Evolutionary conservation across 495 filamentous ascomycete genomes (phyloP).

Genomic region (Evansstolkia leycettana): DNA sequence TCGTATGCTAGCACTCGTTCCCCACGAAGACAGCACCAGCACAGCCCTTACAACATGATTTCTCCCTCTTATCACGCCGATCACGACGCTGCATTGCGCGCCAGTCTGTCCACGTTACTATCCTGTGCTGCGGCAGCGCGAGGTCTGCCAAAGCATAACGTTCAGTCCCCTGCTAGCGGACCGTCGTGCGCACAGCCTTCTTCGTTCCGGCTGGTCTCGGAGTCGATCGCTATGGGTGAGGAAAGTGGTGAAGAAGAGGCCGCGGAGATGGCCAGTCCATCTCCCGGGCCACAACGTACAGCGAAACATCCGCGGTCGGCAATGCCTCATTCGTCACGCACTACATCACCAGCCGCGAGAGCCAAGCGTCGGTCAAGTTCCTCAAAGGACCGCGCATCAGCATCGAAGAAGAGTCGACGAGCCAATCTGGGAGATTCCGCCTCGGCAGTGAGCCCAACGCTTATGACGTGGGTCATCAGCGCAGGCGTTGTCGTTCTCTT

Average conservation of each 20-base stretch:
- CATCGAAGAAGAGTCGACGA: slow-evolving; percentile 43
- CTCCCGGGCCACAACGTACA: slow-evolving; percentile 10
- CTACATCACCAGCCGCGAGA: slow-evolving; percentile 16
- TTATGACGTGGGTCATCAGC: slow-evolving; percentile 84
- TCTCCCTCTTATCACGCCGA: slow-evolving; percentile 71
- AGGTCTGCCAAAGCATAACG: slow-evolving; percentile 55
- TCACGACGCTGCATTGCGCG: slow-evolving; percentile 85
- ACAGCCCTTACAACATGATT: slow-evolving; percentile 48
- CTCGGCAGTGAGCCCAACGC: slow-evolving; percentile 41
- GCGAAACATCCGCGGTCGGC: slow-evolving; percentile 11
- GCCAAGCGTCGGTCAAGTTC: slow-evolving; percentile 38
- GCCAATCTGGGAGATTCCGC: slow-evolving; percentile 17
- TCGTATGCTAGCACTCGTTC: slow-evolving; percentile 21
- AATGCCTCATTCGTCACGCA: slow-evolving; percentile 5
- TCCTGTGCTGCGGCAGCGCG: slow-evolving; percentile 84
- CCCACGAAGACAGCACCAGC: slow-evolving; percentile 22
- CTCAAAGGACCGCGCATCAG: slow-evolving; percentile 38
- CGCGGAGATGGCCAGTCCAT: slow-evolving; percentile 8
- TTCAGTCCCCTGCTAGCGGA: slow-evolving; percentile 14
- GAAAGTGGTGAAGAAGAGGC: slow-evolving; percentile 18
- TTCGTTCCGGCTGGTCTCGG: slow-evolving; percentile 54
- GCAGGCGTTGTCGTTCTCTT: slow-evolving; percentile 89
- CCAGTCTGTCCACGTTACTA: slow-evolving; percentile 86
- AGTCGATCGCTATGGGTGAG: slow-evolving; percentile 55
- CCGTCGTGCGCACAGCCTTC: slow-evolving; percentile 17